Evolutionary conservation across 2,329 filamentous ascomycete genomes (phyloP), one percentile per base, ranked within the genome.

Genomic region (Calonectria hongkongensis): DNA sequence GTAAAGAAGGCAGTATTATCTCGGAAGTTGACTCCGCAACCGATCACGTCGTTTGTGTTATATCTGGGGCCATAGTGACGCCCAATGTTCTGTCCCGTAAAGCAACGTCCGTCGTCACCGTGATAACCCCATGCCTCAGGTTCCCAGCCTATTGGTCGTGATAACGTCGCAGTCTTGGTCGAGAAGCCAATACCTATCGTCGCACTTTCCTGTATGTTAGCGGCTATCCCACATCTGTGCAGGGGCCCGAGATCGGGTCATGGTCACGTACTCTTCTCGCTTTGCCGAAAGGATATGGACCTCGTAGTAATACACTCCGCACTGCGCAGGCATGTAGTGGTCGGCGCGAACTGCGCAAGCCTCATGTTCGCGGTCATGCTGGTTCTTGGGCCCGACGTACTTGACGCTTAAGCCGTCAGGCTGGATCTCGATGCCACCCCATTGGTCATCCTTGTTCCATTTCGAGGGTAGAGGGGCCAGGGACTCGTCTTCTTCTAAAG

Each of bases 251-350:
- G 27, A 25, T 28, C 41, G 45, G 43, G 27, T 33, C 41, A 63
- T 68, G 10, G 27, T 36, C 50, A n/a, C 89, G 67, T 85, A 91
- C 89, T 91, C 90, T 51, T 90, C 88, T 74, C 85, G 84, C 79
- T 88, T 89, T 66, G 85, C 87, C 18, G 86, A 84, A 30, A 89
- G 71, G 60, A 92, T 86, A 18, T 85, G 85, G 28, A 93, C 88
- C 82, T 99, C 97, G 81, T 92, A 99, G 83, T 99, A 99, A 84
- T 98, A 99, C 72, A 99, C 93, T 2, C 97, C 97, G 77, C 94
- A 97, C 80, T 98, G 94, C 43, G 92, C 89, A 4, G 97, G 95
- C 92, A 98, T 98, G 62, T 92, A 91, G 82, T 95, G 89, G 83
- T 99, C 94, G 33, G 96, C 91, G 69, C 97, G 92, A 71, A 98